Percentiles rank a stretch among this genome's conserved stretches.
Evolutionary conservation across 2,329 filamentous ascomycete species (phyloP).

Genomic region (Colletotrichum higginsianum): DNA sequence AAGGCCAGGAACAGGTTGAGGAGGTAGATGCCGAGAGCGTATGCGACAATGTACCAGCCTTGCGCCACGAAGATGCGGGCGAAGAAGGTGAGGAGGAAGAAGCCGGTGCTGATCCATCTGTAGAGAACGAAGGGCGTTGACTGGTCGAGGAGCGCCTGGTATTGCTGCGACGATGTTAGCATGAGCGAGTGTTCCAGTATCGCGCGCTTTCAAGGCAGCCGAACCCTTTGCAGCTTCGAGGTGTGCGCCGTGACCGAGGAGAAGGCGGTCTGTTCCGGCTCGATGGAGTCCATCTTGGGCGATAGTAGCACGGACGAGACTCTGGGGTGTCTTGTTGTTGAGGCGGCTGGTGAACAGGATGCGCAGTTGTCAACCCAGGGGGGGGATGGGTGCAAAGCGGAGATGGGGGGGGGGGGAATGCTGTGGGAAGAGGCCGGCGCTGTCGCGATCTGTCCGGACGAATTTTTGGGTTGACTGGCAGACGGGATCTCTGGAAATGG

Average conservation of each 20-base stretch:
- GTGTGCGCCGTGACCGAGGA: constrained; percentile 91
- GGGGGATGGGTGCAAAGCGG: neutral
- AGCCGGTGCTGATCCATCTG: constrained; percentile 89
- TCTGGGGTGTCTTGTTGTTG: neutral
- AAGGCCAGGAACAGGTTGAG: constrained; percentile 99
- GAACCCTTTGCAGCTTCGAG: constrained; percentile 79
- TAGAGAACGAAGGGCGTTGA: constrained; percentile 91
- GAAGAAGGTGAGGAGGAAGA: constrained; percentile 85
- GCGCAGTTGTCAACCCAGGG: constrained; percentile 10
- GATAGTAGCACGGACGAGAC: constrained; percentile 1
- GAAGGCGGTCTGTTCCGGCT: constrained; percentile 93
- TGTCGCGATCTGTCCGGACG: constrained; percentile 42
- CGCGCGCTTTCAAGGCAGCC: constrained; percentile 46
- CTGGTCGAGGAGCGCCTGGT: constrained; percentile 94
- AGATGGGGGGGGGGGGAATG: neutral
- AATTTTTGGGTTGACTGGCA: constrained; percentile 37
- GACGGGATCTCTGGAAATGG: constrained; percentile 22
- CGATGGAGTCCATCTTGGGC: constrained; percentile 82
- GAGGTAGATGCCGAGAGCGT: constrained; percentile 98
- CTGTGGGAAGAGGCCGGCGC: constrained; percentile 24
- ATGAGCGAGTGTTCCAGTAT: neutral
- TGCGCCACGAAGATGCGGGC: constrained; percentile 91
- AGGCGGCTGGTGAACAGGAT: constrained; percentile 12
- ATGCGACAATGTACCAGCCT: constrained; percentile 99
- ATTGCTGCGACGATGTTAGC: constrained; percentile 73